These are phyloP conservation scores for Papilionanthe hybrid DNA, from an alignment of 116 monocot genomes.

Conservation along the genomic window DNA sequence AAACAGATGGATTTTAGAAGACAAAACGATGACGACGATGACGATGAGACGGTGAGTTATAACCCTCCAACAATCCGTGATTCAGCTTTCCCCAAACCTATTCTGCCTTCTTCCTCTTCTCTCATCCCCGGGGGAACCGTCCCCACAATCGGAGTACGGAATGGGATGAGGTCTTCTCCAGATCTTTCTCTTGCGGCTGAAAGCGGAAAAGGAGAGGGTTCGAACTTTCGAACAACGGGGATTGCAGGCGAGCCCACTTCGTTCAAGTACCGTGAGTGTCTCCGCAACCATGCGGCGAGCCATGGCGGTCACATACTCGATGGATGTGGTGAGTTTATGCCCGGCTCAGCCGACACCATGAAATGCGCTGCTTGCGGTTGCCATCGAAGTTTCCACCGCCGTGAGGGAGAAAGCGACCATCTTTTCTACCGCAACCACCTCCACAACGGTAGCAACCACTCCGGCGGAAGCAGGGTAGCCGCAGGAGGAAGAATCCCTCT, in stretches of 20 bases:
- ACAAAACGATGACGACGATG: conserved; percentile 7
- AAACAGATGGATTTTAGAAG: conserved; percentile 13
- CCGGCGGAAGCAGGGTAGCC: neutral
- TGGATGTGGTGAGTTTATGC: conserved; percentile 76
- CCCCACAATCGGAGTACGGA: neutral
- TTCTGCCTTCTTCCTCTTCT: conserved; percentile 22
- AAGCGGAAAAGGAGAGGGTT: neutral
- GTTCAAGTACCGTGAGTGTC: conserved; percentile 43
- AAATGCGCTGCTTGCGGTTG: conserved; percentile 38
- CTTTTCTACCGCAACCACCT: neutral
- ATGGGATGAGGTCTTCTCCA: neutral
- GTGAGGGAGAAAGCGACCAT: neutral
- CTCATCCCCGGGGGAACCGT: conserved; percentile 12
- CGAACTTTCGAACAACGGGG: neutral
- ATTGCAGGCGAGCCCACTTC: neutral
- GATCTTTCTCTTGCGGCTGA: neutral
- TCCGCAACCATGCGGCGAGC: conserved; percentile 59
- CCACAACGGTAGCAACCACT: neutral
- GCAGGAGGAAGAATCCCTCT: conserved; percentile 2
- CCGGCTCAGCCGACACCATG: conserved; percentile 13
- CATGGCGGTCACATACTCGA: conserved; percentile 53
- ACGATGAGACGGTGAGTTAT: neutral
- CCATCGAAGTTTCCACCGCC: conserved; percentile 49
- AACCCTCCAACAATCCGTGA: conserved; percentile 9
- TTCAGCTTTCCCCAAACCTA: conserved; percentile 22